Evolutionary conservation across 148 eudicot genomes (phyloP), one percentile per base, ranked within the genome.

Genomic region (Bassia scoparia): DNA sequence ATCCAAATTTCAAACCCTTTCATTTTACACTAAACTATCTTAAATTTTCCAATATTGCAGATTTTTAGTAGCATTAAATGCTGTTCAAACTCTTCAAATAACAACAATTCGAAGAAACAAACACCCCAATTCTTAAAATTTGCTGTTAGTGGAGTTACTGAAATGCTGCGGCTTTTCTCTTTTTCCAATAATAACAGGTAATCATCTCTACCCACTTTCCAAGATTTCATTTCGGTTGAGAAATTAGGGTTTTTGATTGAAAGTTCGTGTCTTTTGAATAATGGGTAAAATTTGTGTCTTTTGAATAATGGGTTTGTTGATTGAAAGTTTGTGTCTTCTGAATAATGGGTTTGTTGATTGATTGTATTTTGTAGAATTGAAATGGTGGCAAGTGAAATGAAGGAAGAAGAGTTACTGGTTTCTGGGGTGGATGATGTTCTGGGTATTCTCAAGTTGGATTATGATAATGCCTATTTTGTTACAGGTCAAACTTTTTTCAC

Each of bases 401-500:
- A 59, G 81, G 72, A 49, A 18, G 80, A 84, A 23, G 84, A 81
- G 27, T 31, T 77, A 74, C 53, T 73, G 17, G 72, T 86, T 69
- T 83, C 85, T 72, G 78, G 81, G 67, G 75, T 89, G 27, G 93
- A 93, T 69, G 98, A 90, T 78, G 79, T 93, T 71, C 24, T 90
- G 69, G 69, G n/a, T 63, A 67, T 79, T 41, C 85, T 93, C 63
- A 81, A 81, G 78, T 79, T 79, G 21, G 98, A 93, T 78, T 93
- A 90, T 73, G 88, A 83, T 34, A 86, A 89, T 76, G 89, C 92
- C 24, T 93, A 93, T 81, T 93, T 93, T 77, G 92, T 93, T 62
- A 90, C 96, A 81, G 98, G 98, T 92, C 14, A 71, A 1, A 37
- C 3, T 2, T 41, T 41, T 6, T 56, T 29, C n/a, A n/a, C n/a